These are phyloP conservation scores for Pyrus pyrifolia DNA, from an alignment of 306 rosid species.

Conservation along the genomic window DNA sequence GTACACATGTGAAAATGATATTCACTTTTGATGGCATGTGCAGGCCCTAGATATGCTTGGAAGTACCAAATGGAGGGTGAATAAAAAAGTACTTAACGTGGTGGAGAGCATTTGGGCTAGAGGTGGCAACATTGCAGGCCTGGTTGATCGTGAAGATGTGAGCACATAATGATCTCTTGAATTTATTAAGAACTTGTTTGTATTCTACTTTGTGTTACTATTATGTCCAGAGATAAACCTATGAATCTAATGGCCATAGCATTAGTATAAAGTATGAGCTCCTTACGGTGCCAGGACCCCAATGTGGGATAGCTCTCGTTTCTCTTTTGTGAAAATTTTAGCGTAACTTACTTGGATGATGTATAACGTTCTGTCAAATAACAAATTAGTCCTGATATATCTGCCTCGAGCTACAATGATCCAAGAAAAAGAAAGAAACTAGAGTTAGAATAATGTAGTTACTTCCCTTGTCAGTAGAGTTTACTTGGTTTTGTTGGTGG, in stretches of 20 bases:
- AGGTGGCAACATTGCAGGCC: conserved; percentile 82
- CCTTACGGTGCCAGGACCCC: not conserved
- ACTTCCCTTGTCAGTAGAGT: not conserved
- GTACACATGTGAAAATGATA: not conserved
- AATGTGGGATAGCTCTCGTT: not conserved
- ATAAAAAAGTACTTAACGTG: conserved; percentile 56
- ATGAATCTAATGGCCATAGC: too few species aligned
- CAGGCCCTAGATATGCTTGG: conserved; percentile 88
- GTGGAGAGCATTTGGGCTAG: conserved; percentile 75
- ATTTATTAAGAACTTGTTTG: not conserved
- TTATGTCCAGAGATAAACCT: not conserved
- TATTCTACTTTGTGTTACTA: not conserved
- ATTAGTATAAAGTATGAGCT: too few species aligned
- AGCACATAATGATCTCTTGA: conserved; percentile 20
- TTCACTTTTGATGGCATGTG: conserved; percentile 4
- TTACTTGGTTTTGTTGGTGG: not conserved
- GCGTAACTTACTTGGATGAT: not conserved
- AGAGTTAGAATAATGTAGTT: not conserved
- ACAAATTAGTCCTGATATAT: not conserved
- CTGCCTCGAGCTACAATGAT: not conserved
- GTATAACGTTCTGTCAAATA: not conserved
- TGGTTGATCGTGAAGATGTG: conserved; percentile 70
- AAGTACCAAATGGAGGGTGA: conserved; percentile 77
- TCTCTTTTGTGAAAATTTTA: not conserved
- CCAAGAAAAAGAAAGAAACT: not conserved